Conservation (phyloP, 257 asterid species). For the Gentiana straminea region DNA sequence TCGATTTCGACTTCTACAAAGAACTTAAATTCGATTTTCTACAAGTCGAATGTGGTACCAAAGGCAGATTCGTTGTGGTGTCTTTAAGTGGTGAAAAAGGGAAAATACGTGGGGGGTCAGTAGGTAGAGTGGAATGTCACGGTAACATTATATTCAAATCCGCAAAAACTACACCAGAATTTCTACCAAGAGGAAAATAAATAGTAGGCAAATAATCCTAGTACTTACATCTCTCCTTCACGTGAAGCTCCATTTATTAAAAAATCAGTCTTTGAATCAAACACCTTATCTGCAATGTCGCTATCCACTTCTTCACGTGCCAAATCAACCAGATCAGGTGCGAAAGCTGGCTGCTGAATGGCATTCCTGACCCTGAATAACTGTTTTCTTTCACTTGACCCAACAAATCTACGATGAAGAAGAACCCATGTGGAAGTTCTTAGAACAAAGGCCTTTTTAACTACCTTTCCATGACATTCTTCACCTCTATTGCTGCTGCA, state of each 20-base stretch:
- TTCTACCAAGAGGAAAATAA: not conserved
- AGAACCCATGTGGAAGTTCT: conserved; percentile 3
- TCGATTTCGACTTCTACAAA: too few relatives aligned
- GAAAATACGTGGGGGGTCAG: not conserved
- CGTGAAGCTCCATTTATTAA: conserved; percentile 19
- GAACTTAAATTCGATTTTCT: not conserved
- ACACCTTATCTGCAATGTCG: conserved; percentile 8
- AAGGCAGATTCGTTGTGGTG: not conserved
- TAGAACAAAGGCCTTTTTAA: conserved; percentile 4
- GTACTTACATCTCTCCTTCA: conserved; percentile 27
- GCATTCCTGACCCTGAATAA: conserved; percentile 11
- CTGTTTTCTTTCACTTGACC: conserved; percentile 10
- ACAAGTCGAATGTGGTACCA: not conserved
- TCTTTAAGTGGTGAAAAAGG: not conserved
- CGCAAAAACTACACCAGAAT: not conserved
- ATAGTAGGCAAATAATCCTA: not conserved
- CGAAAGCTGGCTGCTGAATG: conserved; percentile 16
- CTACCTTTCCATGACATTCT: conserved; percentile 7
- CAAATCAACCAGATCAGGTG: conserved; percentile 13
- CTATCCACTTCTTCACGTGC: conserved; percentile 14
- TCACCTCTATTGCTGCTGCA: not conserved
- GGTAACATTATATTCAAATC: not conserved
- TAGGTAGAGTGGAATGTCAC: not conserved
- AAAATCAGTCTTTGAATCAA: conserved; percentile 15
- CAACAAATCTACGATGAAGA: conserved; percentile 2